Base-by-base conservation (phyloP, 148 eudicot genomes). In the Cornus suecica region DNA sequence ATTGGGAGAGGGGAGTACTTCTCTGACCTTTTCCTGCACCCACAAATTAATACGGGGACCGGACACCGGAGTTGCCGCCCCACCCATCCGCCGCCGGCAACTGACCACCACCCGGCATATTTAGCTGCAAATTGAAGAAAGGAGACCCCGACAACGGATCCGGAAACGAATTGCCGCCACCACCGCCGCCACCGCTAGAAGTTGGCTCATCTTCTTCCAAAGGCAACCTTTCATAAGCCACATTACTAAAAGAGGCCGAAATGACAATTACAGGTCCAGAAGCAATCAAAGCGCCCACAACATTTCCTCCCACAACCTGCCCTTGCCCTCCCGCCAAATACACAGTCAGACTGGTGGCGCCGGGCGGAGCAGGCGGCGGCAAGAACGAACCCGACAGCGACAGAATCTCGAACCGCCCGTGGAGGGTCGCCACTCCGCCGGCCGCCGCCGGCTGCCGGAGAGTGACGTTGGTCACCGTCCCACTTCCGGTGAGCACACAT, bases 291-390 rank as follows among this genome's bases (percentile, higher is more conserved):
- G 84, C 80, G 0, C 87, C 87, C n/a, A 79, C 85, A n/a, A 84
- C 87, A 69, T 81, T 84, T 34, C 87, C 87, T 13, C 87, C 87
- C 2, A 84, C 84, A 2, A 84, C 84, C 67, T 84, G 87, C 2
- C 87, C 87, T 62, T 84, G 87, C 23, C 87, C 87, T 5, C 87
- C 87, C 29, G 87, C 82, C 24, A 84, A 63, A 32, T 74, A 84
- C 31, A 84, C 76, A 0, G 81, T 84, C 74, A 84, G 54, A 70
- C 86, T 84, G 30, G 86, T 84, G 7, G 86, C 86, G 0, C 86
- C 87, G 3, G 87, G 87, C 10, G 87, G 87, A 0, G 87, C 87
- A 22, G 87, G 87, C 3, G 87, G 82, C 0, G 87, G 87, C 68
- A 85, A 32, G 42, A 85, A 85, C 20, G 88, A 85, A 0, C 88